Evolutionary conservation across 2,329 filamentous ascomycete species (phyloP).

Genomic region (Calonectria hongkongensis): DNA sequence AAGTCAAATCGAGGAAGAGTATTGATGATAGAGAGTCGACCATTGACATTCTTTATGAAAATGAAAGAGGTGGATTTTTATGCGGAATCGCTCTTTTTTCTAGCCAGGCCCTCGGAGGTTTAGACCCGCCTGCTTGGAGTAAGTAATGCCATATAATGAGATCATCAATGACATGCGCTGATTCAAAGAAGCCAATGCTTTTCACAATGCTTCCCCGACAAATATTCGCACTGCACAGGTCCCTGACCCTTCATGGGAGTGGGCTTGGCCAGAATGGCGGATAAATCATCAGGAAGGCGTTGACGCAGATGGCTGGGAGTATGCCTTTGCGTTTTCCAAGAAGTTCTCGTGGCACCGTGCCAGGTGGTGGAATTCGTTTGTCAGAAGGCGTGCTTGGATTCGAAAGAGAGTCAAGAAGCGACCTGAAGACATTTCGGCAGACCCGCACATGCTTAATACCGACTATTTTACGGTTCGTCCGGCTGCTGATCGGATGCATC

Average conservation of each 20-base stretch:
- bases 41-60: slow-evolving; percentile 95
- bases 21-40: slow-evolving; percentile 70
- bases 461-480: slow-evolving; percentile 88
- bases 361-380: slow-evolving; percentile 95
- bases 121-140: slow-evolving; percentile 91
- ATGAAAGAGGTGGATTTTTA: slow-evolving; percentile 92
- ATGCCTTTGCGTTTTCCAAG: slow-evolving; percentile 89
- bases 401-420: slow-evolving; percentile 82
- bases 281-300: slow-evolving; percentile 82
- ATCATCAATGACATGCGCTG: slow-evolving; percentile 35
- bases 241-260: slow-evolving; percentile 96
- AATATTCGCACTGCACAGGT: slow-evolving; percentile 90
- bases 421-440: slow-evolving; percentile 64
- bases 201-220: slow-evolving; percentile 76
- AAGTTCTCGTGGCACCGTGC: slow-evolving; percentile 90
- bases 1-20: slow-evolving; percentile 60
- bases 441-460: slow-evolving; percentile 80
- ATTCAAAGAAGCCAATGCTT: slow-evolving; percentile 73
- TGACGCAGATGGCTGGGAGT: slow-evolving; percentile 96
- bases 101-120: slow-evolving; percentile 85
- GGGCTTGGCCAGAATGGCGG: slow-evolving; percentile 82
- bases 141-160: slow-evolving; percentile 44
- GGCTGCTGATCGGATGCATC: slow-evolving; percentile 63
- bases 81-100: slow-evolving; percentile 96
- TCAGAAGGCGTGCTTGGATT: slow-evolving; percentile 92